Base-by-base conservation (phyloP, 768 basidiomycete genomes). In the Rubroboletus pulcherrimus region DNA sequence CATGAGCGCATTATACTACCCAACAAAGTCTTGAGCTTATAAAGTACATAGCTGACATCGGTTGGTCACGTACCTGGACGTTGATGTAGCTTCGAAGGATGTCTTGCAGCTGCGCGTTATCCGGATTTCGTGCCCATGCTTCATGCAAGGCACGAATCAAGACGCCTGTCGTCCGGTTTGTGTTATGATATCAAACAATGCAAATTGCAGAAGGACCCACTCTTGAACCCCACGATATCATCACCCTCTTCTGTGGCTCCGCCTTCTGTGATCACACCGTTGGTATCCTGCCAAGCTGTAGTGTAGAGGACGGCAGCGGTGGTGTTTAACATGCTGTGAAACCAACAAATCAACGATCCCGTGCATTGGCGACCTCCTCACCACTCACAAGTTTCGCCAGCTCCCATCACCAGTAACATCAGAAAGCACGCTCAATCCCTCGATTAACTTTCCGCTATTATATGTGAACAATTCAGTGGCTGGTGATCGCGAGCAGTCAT, bases 181-280 rank as follows among this genome's bases (percentile, higher is more conserved):
- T 8, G 30, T 7, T 11, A 44, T 6, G n/a, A 38, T 24, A 24
- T 41, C 24, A 30, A 46, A 38, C 30, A 7, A 51, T 17, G 9
- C 17, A 41, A 35, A 30, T 48, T 10, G 30, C 10, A 14, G 11
- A 39, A 26, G 3, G 15, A 59, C 63, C 17, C 12, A 78, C 81
- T 75, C 71, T 82, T 83, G 67, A 82, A 82, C 7, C 80, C 79
- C 29, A 80, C 76, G 6, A 68, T 73, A 54, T 82, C 80, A 52
- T 80, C 76, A 53, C 81, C 74, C 7, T 60, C 58, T 6, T 57
- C 64, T 9, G 71, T 70, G 57, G 73, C 74, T 10, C 75, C 67
- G 21, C 79, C 80, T 63, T 83, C 81, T 12, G 78, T 81, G 57
- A 82, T 80, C 21, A 82, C 74, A 1, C 81, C 80, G 55, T 82